Evolutionary conservation across 2,329 filamentous ascomycete genomes (phyloP), one percentile per base, ranked within the genome.

Genomic region (Sclerotinia sclerotiorum): DNA sequence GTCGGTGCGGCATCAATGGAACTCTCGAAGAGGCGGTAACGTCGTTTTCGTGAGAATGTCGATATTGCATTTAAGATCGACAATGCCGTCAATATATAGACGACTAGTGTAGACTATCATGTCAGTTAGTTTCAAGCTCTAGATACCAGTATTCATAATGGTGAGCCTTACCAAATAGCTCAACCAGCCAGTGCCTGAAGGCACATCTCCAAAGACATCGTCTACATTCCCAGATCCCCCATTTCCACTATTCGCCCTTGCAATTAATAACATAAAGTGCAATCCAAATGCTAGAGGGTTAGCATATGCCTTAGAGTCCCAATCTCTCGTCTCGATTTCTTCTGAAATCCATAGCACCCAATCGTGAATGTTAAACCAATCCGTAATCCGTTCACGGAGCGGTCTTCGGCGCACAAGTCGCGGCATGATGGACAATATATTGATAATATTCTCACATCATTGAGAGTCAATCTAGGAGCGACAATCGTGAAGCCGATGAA

Each of bases 11-110:
- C 83, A 68, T 98, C 93, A 71, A 98, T 90, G 49, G 90, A 88
- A 71, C 88, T 89, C 79, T 97, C 93, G 79, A 99, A 99, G 42
- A 99, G 84, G 73, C 95, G 89, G 81, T 99, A 99, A 75, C 92
- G 88, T 70, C 93, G 90, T 75, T 88, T 92, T 74, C 93, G 89
- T 67, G 85, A 86, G 78, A 97, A 90, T 39, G 93, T 92, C 79
- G 94, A 94, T 76, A 90, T 83, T 4, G 93, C 88, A 79, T 99
- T 99, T 39, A 85, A 77, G 51, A 86, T 77, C n/a, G 92, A 93
- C 56, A 92, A 80, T 32, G 83, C 72, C 1, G 87, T 84, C 29
- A 97, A 83, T 0, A 85, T 77, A 81, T 92, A 89, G n/a, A 93
- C 88, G 10, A 93, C 76, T 68, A 92, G 85, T 58, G 87, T 85